Evolutionary conservation across 1,139 yeast species (phyloP), one percentile per base, ranked within the genome.

Genomic region (Suhomyces terraborum): DNA sequence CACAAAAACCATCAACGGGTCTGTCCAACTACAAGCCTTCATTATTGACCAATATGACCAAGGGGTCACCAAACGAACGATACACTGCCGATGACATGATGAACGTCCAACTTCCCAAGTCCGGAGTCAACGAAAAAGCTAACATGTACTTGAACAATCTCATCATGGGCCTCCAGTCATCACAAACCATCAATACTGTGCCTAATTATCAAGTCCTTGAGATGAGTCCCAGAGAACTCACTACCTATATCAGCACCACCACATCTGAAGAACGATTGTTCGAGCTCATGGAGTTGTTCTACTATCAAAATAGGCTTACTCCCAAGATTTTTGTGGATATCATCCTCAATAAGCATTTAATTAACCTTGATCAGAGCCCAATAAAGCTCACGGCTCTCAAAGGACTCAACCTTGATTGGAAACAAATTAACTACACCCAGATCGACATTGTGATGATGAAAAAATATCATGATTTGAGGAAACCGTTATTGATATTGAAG

Each of bases 41-140:
- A 12, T 49, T 72, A n/a, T 50, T 67, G 13, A 47, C 57, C 20
- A 63, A 62, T 28, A 57, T 66, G 32, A 58, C 67, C 8, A 57
- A 58, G 36, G 73, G 73, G 0, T 53, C 72, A 1, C 65, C 59
- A 2, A 44, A 47, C 7, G 73, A 67, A 38, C 66, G 62, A 30
- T 62, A 49, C 40, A 44, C 50, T 32, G 53, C 52, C 5, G 50
- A 50, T 6, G 50, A 50, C 18, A 25, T 50, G 30, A 36, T 49
- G 35, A 38, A 40, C 8, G 30, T 52, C 32, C 25, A 38, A 19
- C 30, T 50, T 8, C 52, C 58, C 8, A 26, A 25, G 9, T 30
- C 35, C 2, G 51, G 34, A n/a, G 28, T 27, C 4, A 33, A 41
- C 13, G 38, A 45, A 7, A 43, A 29, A 21, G 51, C 56, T 9